Conservation (phyloP, 139 green algal species). For the Coelastrella sp. region DNA sequence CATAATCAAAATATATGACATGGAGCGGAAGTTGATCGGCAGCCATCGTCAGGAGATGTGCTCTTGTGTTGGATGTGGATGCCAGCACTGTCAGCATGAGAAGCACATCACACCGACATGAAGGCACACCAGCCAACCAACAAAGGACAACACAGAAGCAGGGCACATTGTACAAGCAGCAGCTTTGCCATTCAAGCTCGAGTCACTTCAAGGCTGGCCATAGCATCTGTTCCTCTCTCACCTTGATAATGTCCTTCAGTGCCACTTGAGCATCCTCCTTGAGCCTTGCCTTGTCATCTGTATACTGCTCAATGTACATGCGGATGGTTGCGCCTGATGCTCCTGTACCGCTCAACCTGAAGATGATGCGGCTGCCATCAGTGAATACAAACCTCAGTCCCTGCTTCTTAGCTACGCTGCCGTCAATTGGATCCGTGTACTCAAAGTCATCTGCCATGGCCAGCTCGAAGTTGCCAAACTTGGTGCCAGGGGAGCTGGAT, state of each 20-base stretch:
- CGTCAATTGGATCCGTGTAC: constrained; percentile 98
- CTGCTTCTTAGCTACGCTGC: constrained; percentile 91
- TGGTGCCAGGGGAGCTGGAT: constrained; percentile 68
- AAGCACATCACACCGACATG: no score
- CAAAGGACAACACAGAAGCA: no score
- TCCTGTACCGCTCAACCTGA: constrained; percentile 74
- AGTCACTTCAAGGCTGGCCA: no score
- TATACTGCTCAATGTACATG: constrained; percentile 99
- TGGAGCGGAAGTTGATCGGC: no score
- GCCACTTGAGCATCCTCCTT: constrained; percentile 83
- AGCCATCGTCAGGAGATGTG: no score
- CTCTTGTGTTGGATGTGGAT: no score
- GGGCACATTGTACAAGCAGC: no score
- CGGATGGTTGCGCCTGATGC: constrained; percentile 94
- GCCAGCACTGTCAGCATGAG: no score
- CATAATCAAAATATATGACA: no score
- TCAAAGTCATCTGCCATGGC: constrained; percentile 89
- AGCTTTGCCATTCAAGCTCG: no score
- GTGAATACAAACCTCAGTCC: constrained; percentile 97
- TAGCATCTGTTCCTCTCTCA: constrained; percentile 9
- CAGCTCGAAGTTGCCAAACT: constrained; percentile 53
- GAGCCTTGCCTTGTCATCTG: constrained; percentile 79
- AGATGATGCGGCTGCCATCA: constrained; percentile 97
- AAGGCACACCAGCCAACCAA: no score
- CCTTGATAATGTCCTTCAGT: constrained; percentile 68